These are phyloP conservation scores for Talaromyces sp. DNA, from an alignment of 2,329 filamentous ascomycete genomes.

Conservation along the genomic window DNA sequence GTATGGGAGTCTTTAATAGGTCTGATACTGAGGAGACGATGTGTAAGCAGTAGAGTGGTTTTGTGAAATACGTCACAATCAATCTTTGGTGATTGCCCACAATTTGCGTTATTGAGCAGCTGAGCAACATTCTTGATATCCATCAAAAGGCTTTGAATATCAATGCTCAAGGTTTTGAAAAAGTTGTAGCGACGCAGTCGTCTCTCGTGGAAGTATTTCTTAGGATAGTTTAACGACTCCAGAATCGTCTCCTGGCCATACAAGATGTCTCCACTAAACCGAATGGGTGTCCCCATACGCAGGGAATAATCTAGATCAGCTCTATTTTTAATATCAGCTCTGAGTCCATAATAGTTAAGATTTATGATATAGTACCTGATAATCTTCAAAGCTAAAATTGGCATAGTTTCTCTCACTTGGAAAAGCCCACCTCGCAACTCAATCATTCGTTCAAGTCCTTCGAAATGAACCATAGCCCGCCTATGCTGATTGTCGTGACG, in stretches of 20 bases:
- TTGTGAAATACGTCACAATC: constrained; percentile 6
- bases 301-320: constrained; percentile 12
- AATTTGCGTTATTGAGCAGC: constrained; percentile 5
- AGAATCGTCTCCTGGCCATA: neutral
- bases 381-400: constrained; percentile 7
- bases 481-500: constrained; percentile 8
- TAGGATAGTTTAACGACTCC: neutral
- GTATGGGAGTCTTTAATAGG: neutral
- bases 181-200: neutral
- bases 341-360: neutral
- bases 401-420: neutral
- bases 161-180: neutral
- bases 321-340: neutral
- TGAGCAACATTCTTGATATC: neutral
- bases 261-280: neutral
- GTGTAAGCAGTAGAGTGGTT: constrained; percentile 6
- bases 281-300: constrained; percentile 10
- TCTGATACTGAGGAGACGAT: constrained; percentile 8
- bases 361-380: constrained; percentile 1
- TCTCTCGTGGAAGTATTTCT: neutral
- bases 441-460: constrained; percentile 9
- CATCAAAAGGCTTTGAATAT: neutral
- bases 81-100: neutral
- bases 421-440: constrained; percentile 7
- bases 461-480: constrained; percentile 8